phyloP scores from a whole-genome alignment of 1,284 basidiomycete genomes.

The Phellopilus nigrolimitatus region DNA sequence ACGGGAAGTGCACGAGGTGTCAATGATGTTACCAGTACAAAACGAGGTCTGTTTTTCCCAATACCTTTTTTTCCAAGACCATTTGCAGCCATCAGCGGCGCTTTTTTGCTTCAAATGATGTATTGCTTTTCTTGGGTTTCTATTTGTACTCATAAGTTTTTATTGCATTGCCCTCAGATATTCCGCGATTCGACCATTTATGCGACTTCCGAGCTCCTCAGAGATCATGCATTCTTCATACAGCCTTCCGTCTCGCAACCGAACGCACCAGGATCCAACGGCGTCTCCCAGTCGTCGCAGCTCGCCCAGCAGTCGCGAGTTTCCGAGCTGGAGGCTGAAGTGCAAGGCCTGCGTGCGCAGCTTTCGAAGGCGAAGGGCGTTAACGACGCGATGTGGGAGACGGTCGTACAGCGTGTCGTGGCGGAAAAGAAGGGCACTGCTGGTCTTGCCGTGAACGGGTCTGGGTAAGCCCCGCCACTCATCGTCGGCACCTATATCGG shows the following conservation, averaged over 20 bases:
- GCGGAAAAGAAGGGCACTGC: slow-evolving; percentile 23
- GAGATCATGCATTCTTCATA: slow-evolving; percentile 58
- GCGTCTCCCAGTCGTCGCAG: slow-evolving; percentile 25
- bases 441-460: background rate
- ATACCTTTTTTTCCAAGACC: slow-evolving; percentile 9
- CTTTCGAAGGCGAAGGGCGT: slow-evolving; percentile 77
- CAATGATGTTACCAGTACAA: slow-evolving; percentile 51
- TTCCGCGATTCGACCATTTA: slow-evolving; percentile 31
- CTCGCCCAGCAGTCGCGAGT: slow-evolving; percentile 49
- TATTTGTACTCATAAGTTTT: no score
- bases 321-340: slow-evolving; percentile 68
- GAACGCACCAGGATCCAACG: background rate
- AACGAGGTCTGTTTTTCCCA: slow-evolving; percentile 33
- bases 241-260: slow-evolving; percentile 30
- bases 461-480: no score
- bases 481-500: no score
- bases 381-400: slow-evolving; percentile 89
- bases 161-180: background rate
- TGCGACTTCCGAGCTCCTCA: slow-evolving; percentile 47
- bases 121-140: no score
- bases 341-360: slow-evolving; percentile 58
- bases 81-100: slow-evolving; percentile 13
- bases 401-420: slow-evolving; percentile 61
- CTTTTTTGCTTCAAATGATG: no score
- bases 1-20: slow-evolving; percentile 63